Evolutionary conservation across 73 alveolate genomes (phyloP).

Genomic region (Uronychia setigera): DNA sequence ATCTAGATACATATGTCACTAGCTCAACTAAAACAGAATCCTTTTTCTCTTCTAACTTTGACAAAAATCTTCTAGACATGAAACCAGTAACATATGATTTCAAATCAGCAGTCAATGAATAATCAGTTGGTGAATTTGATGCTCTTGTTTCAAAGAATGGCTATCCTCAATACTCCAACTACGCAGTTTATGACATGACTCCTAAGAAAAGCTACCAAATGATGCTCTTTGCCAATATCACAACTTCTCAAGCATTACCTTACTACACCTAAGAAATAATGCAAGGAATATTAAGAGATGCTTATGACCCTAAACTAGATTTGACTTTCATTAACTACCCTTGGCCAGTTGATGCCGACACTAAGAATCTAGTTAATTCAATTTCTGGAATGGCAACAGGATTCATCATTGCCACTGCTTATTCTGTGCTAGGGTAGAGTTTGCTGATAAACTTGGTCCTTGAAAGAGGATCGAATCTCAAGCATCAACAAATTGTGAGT

Average conservation of each 20-base stretch:
- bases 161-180: background rate
- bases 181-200: background rate
- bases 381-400: background rate
- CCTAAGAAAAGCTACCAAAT: background rate
- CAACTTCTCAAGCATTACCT: background rate
- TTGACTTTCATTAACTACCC: slow-evolving; percentile 1
- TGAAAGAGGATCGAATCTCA: slow-evolving; percentile 89
- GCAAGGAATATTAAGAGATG: background rate
- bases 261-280: background rate
- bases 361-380: background rate
- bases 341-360: background rate
- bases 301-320: background rate
- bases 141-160: background rate
- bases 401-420: slow-evolving; percentile 50
- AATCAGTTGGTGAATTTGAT: background rate
- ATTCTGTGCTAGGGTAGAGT: slow-evolving; percentile 43
- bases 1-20: background rate
- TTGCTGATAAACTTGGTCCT: slow-evolving; percentile 71
- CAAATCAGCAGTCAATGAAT: background rate
- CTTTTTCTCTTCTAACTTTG: background rate
- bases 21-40: background rate
- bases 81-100: background rate
- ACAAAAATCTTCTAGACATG: background rate
- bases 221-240: background rate
- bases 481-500: slow-evolving; percentile 91